Base-by-base conservation (phyloP, 106 monocot species). In the Platanthera guangdongensis region DNA sequence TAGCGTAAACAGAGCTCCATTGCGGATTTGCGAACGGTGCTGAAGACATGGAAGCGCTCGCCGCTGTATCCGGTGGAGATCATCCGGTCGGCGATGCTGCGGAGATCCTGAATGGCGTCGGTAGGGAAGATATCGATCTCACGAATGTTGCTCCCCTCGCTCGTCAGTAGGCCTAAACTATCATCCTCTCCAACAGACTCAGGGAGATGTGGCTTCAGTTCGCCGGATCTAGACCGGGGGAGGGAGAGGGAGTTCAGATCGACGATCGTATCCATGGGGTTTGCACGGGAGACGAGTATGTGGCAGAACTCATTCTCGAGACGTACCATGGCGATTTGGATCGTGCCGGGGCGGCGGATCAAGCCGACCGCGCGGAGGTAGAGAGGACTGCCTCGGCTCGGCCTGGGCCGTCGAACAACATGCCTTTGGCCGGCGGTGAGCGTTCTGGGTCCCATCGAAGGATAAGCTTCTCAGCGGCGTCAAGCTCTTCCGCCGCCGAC, bases 231-330 rank as follows among this genome's bases (percentile, higher is more conserved):
- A n/a, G 72, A 39, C 22, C 68, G 62, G 15, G 76, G 22, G 76
- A 76, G 78, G 76, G 83, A 81, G 49, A 88, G 68, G 5, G 86
- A 87, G 78, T 74, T 80, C 72, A 94, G 88, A 79, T 90, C 89
- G 68, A 87, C 57, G 48, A 91, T 78, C 5, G 88, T 72, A 21
- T 99, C 97, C 30, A 92, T 15, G 11, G 86, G 78, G 82, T 81
- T 84, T 9, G 86, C 78, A 5, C 88, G 83, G 45, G 91, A 72
- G 48, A 82, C 18, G 49, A 97, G 91, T 46, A 97, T 82, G 84
- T 91, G 78, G 8, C 91, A 84, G 84, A 97, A 94, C 85, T 97
- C 97, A 77, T 97, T 91, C 83, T 97, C 97, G 19, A 97, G 93
- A 45, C 91, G 82, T 19, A 89, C 91, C 97, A 97, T 97, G 75